These are phyloP conservation scores for Magnolia kwangsiensis DNA, from an alignment of 164 flowering plant species.

Conservation along the genomic window DNA sequence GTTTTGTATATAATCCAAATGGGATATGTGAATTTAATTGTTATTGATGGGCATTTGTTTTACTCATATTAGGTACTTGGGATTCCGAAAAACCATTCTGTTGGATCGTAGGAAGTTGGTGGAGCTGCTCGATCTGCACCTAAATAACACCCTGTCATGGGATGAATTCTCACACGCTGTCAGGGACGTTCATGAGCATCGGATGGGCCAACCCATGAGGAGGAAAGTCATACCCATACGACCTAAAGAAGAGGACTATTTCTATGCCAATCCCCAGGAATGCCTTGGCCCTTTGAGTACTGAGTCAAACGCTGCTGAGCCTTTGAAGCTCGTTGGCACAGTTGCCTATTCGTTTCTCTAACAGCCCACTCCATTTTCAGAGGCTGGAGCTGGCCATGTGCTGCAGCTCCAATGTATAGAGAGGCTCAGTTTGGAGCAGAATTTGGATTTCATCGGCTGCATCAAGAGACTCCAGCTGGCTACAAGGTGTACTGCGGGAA, in stretches of 20 bases:
- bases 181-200: slow-evolving; percentile 6
- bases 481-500: too few species aligned
- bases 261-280: slow-evolving; percentile 12
- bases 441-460: too few species aligned
- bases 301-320: neutral
- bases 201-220: slow-evolving; percentile 14
- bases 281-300: slow-evolving; percentile 11
- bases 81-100: slow-evolving; percentile 9
- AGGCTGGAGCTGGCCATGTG: slow-evolving; percentile 6
- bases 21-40: neutral
- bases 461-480: too few species aligned
- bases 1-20: too few species aligned
- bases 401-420: slow-evolving; percentile 11
- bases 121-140: slow-evolving; percentile 13
- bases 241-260: slow-evolving; percentile 14
- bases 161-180: slow-evolving; percentile 9
- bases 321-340: neutral
- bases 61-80: slow-evolving; percentile 6
- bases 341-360: neutral
- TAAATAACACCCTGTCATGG: slow-evolving; percentile 13
- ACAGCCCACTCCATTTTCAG: slow-evolving; percentile 1
- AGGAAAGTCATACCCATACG: slow-evolving; percentile 10
- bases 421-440: neutral
- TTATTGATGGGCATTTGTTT: neutral
- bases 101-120: slow-evolving; percentile 12